A percentile compares a stretch with the other conserved stretches of the same genome.
These are phyloP conservation scores for Eimeria tenella DNA, from an alignment of 169 alveolate species.

Conservation along the genomic window DNA sequence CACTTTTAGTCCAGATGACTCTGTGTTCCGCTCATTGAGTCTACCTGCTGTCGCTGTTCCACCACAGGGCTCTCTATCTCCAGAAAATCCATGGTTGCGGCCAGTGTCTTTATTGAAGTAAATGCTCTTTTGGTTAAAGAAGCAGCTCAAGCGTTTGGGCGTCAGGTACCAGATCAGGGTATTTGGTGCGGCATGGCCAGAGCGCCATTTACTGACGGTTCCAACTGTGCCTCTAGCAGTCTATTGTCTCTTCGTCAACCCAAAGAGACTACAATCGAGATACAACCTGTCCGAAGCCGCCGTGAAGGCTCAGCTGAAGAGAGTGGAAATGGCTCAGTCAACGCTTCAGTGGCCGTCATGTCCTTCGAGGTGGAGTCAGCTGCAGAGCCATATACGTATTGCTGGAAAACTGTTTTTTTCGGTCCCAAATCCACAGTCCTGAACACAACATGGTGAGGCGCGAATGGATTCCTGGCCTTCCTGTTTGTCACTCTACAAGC, in stretches of 20 bases:
- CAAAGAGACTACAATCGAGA: background rate
- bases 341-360: conserved; percentile 26
- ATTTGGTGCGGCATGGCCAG: conserved; percentile 27
- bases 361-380: conserved; percentile 21
- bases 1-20: background rate
- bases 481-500: background rate
- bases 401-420: conserved; percentile 17
- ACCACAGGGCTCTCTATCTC: conserved; percentile 8
- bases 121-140: conserved; percentile 31
- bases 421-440: background rate
- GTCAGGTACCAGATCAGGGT: conserved; percentile 11
- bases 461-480: background rate
- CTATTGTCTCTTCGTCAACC: background rate
- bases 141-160: conserved; percentile 1
- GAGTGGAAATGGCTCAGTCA: conserved; percentile 16
- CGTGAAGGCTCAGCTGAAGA: conserved; percentile 35
- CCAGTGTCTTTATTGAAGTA: conserved; percentile 1
- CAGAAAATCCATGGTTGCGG: conserved; percentile 8
- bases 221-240: conserved; percentile 8
- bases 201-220: conserved; percentile 4
- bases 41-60: background rate
- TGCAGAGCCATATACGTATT: background rate
- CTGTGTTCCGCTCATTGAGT: background rate
- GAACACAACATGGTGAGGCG: conserved; percentile 24
- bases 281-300: background rate